Evolutionary conservation across 495 filamentous ascomycete species (phyloP), one percentile per base, ranked within the genome.

Genomic region (Aspergillus cavernicola): DNA sequence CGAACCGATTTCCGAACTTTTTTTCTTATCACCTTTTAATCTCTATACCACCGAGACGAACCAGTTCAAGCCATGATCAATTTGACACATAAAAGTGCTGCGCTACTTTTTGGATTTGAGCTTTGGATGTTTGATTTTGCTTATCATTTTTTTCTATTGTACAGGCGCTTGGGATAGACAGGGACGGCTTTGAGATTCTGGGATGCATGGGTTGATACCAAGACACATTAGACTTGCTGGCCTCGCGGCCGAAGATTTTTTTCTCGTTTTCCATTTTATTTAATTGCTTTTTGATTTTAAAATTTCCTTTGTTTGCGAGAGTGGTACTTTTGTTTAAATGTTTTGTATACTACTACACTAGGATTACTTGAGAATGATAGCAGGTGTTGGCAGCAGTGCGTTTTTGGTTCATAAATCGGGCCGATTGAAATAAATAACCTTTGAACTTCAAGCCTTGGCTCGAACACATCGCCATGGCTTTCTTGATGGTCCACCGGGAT

Each of bases 151-250:
- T 61, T 24, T 57, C 29, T 56, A 58, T 60, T 48, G 44, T 49
- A 54, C 62, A 59, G 71, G 69, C 68, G 71, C 73, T 63, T 66
- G 66, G 62, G 37, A 74, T 76, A 76, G 73, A 76, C 61, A 64
- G 73, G 64, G 64, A 31, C 62, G 69, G 65, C 45, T 47, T 66
- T 67, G 55, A 49, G 58, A 62, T 66, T 65, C 58, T 67, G 70
- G 68, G 63, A 72, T 71, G 61, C 66, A 72, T 68, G 69, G 72
- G 60, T 63, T 75, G 68, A 74, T 75, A 75, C 72, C 71, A 74
- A 66, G 59, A 57, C 53, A 64, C 56, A 56, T 53, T 74, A 73
- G 71, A 73, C 61, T 61, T 61, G 55, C 62, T 58, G 71, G 72
- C 72, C 71, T 69, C 74, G 56, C 71, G 69, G 72, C 74, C 70